A percentile compares a stretch with the other conserved stretches of the same genome.
phyloP scores from a whole-genome alignment of 371 early-diverging fungal species.

The Mortierella sp. region DNA sequence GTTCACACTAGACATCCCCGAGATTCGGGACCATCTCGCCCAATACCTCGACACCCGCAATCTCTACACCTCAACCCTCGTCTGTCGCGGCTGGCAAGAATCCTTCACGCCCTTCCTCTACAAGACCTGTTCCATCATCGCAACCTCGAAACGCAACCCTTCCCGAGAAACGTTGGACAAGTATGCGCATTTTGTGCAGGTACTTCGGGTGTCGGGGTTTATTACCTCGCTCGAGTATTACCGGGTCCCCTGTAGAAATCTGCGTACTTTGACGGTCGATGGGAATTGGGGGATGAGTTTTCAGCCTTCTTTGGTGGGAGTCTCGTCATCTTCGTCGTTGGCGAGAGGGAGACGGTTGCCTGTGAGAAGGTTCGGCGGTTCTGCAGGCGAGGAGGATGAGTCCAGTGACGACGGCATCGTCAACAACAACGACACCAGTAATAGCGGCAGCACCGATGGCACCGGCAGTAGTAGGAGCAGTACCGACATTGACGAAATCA shows the following conservation, averaged over 20 bases:
- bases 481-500: neutral
- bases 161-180: neutral
- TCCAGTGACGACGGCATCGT: too few species aligned
- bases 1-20: slow-evolving; percentile 16
- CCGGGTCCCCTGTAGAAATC: neutral
- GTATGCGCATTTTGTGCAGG: neutral
- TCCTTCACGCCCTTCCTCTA: slow-evolving; percentile 17
- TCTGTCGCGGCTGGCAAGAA: slow-evolving; percentile 18
- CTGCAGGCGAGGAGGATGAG: too few species aligned
- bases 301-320: too few species aligned
- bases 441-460: too few species aligned
- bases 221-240: neutral
- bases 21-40: slow-evolving; percentile 17
- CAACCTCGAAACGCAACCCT: neutral
- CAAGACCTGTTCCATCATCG: neutral
- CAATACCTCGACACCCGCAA: neutral
- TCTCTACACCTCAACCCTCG: neutral
- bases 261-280: neutral
- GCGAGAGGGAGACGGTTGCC: too few species aligned
- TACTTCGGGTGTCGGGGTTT: neutral
- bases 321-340: neutral
- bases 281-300: neutral
- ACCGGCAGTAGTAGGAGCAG: neutral
- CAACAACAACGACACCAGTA: neutral
- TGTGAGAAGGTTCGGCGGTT: too few species aligned